Evolutionary conservation across 2,329 filamentous ascomycete genomes (phyloP).

Genomic region (Penicillium occitanis): DNA sequence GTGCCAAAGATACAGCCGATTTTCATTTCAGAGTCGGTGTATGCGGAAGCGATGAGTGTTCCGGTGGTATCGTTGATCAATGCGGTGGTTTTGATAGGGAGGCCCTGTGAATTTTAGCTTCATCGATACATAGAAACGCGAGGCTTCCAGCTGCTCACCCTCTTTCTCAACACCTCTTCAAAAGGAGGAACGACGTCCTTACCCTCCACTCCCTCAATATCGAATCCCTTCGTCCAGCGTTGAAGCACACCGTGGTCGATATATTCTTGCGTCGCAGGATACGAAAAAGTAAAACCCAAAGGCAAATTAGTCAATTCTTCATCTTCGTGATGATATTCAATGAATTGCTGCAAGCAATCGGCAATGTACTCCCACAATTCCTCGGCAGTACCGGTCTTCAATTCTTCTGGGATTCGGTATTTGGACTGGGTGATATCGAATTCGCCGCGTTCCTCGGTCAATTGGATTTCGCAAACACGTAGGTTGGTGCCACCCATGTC

Average conservation of each 20-base stretch:
- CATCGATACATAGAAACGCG: conserved; percentile 18
- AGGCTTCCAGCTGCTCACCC: conserved; percentile 48
- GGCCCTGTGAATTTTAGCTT: conserved; percentile 54
- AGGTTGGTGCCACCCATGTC: conserved; percentile 97
- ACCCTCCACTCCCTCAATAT: conserved; percentile 88
- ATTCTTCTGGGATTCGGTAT: conserved; percentile 89
- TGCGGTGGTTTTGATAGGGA: conserved; percentile 89
- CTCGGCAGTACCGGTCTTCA: conserved; percentile 80
- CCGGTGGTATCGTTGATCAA: conserved; percentile 98
- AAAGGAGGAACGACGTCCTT: conserved; percentile 87
- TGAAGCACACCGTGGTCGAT: conserved; percentile 91
- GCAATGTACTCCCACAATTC: conserved; percentile 95
- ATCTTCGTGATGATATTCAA: conserved; percentile 76
- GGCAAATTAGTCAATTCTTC: conserved; percentile 63
- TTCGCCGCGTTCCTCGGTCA: conserved; percentile 83
- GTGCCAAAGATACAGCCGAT: conserved; percentile 99
- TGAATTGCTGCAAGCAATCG: conserved; percentile 86
- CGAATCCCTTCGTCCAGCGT: conserved; percentile 97
- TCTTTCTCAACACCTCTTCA: conserved; percentile 70
- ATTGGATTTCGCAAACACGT: conserved; percentile 86
- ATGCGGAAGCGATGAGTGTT: conserved; percentile 92
- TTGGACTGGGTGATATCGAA: conserved; percentile 96
- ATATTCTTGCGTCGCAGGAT: conserved; percentile 88
- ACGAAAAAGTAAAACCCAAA: conserved; percentile 94
- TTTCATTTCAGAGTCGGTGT: conserved; percentile 90